Percentiles rank a stretch among this genome's conserved stretches.
These are phyloP conservation scores for Phytophthora cajani DNA, from an alignment of 352 stramenopile genomes.

Conservation along the genomic window DNA sequence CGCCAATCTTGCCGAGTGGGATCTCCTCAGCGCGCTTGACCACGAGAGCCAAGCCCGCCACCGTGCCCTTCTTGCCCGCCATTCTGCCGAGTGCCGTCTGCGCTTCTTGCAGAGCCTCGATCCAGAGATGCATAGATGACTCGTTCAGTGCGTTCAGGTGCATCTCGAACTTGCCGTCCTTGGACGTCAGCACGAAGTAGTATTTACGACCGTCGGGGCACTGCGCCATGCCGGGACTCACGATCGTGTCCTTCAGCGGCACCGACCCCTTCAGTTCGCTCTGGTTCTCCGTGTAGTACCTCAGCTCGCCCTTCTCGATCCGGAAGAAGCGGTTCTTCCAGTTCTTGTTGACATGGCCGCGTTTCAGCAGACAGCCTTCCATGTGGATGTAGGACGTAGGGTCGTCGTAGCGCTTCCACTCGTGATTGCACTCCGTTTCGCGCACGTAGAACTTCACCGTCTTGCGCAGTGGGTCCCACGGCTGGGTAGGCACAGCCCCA, in stretches of 20 bases:
- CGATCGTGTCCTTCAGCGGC: conserved; percentile 77
- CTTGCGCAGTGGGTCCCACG: conserved; percentile 81
- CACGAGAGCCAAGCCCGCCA: conserved; percentile 70
- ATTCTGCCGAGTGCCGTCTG: conserved; percentile 63
- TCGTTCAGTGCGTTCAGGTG: conserved; percentile 86
- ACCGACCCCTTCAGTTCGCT: conserved; percentile 77
- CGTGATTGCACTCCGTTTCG: conserved; percentile 72
- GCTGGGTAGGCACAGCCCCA: conserved; percentile 66
- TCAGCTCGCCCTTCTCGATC: conserved; percentile 80
- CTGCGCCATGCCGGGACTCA: conserved; percentile 85
- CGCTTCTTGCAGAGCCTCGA: conserved; percentile 83
- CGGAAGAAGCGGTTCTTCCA: conserved; percentile 92
- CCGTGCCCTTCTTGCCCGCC: conserved; percentile 56
- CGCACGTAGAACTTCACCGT: conserved; percentile 86
- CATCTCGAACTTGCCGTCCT: conserved; percentile 86
- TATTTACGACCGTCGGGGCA: conserved; percentile 81
- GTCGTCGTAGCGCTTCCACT: conserved; percentile 89
- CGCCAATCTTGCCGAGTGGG: conserved; percentile 65
- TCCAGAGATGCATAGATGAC: conserved; percentile 87
- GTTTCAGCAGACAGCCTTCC: conserved; percentile 85
- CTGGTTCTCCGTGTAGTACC: conserved; percentile 87
- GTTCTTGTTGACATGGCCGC: conserved; percentile 87
- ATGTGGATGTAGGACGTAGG: conserved; percentile 89
- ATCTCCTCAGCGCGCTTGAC: conserved; percentile 84
- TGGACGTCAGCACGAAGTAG: conserved; percentile 88